These are phyloP conservation scores for Sorghum bicolor DNA, from an alignment of 176 grass and related monocot genomes.

Conservation along the genomic window DNA sequence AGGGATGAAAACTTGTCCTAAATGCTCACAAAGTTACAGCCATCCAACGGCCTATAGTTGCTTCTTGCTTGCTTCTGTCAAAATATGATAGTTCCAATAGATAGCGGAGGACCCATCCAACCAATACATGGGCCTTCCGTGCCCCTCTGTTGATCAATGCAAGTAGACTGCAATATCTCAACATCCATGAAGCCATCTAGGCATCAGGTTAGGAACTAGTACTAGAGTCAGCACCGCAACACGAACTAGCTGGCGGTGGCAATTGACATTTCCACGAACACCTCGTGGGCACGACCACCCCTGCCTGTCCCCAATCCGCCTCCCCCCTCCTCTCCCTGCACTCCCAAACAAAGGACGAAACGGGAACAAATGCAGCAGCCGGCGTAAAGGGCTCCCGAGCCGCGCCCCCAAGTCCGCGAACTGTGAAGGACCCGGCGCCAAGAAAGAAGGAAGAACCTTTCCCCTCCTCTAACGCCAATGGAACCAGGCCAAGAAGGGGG, in stretches of 20 bases:
- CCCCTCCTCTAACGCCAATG: background rate
- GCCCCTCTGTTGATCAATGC: background rate
- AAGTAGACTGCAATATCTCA: background rate
- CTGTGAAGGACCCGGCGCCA: background rate
- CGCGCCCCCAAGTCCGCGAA: too few species aligned
- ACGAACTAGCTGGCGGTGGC: background rate
- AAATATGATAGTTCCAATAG: background rate
- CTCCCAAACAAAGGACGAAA: background rate
- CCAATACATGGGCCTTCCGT: background rate
- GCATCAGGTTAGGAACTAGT: background rate
- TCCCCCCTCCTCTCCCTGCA: background rate
- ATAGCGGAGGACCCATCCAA: constrained; percentile 1
- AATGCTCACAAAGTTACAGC: background rate
- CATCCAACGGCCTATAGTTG: background rate
- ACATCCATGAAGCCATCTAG: background rate
- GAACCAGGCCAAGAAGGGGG: background rate
- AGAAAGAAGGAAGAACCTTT: background rate
- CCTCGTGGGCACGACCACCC: background rate
- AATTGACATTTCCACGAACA: constrained; percentile 1
- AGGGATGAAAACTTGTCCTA: background rate
- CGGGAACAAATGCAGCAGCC: background rate
- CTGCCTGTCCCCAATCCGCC: background rate
- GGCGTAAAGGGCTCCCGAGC: background rate
- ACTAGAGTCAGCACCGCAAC: background rate
- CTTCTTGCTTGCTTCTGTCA: background rate